Percentiles rank a stretch among this genome's conserved stretches.
phyloP scores from a whole-genome alignment of 2,329 filamentous ascomycete genomes.

The Claviceps sp. region DNA sequence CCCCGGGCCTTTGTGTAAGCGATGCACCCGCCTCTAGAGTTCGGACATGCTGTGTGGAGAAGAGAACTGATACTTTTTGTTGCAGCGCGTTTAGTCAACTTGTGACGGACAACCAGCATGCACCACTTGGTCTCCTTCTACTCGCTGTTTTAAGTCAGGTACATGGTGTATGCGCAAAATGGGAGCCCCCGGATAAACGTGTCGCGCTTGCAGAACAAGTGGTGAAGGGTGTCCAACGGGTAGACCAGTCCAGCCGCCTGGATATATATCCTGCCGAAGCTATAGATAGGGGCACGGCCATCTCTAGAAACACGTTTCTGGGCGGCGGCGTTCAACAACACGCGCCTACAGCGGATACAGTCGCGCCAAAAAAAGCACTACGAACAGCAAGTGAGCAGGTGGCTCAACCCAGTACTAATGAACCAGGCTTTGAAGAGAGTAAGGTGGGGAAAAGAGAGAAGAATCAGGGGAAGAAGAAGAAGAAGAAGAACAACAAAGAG shows the following conservation, averaged over 20 bases:
- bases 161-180: conserved; percentile 27
- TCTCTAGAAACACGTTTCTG: conserved; percentile 15
- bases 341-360: too few species aligned
- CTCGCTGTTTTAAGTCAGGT: conserved; percentile 50
- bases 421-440: conserved; percentile 8
- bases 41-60: too few species aligned
- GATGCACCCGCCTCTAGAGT: not conserved
- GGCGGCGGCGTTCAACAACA: not conserved
- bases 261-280: not conserved
- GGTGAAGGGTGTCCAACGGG: not conserved
- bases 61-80: not conserved
- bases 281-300: conserved; percentile 15
- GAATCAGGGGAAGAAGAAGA: conserved; percentile 22
- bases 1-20: conserved; percentile 24
- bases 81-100: conserved; percentile 53
- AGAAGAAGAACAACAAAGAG: conserved; percentile 35
- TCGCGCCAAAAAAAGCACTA: conserved; percentile 1
- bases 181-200: conserved; percentile 14
- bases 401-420: not conserved
- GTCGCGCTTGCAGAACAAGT: not conserved
- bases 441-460: conserved; percentile 28
- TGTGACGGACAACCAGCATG: conserved; percentile 58
- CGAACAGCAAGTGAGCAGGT: not conserved
- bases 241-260: not conserved
- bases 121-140: conserved; percentile 56